Base-by-base conservation (phyloP, 768 basidiomycete genomes). In the Lactarius quietus region DNA sequence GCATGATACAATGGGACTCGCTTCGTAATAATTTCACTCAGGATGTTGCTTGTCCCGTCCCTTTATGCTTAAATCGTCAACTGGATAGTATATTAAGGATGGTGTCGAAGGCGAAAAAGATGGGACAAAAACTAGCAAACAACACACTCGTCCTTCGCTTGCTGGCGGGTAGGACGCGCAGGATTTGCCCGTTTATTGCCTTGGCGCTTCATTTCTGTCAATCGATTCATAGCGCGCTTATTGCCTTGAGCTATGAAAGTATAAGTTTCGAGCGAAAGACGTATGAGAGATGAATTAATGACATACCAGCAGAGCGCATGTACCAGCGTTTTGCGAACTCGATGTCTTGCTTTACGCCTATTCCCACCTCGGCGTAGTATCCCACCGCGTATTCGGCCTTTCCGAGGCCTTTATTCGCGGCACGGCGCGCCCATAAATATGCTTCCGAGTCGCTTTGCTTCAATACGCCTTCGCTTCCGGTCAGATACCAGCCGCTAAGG, bases 311-410 rank as follows among this genome's bases (percentile, higher is more conserved):
- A 39, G 97, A 95, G 51, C 97, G 86, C 93, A 98, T 97, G 76
- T 99, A 99, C 95, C 96, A 98, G 70, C 91, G 84, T 78, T 96
- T 98, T 23, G 97, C 95, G 75, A 95, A 89, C 66, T 98, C 96
- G 54, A 94, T 77, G 72, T 99, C 96, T 72, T 93, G 91, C 79
- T 96, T 96, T 74, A 96, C 89, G 36, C 97, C 97, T 70, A 99
- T 99, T 3, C 95, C 97, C 14, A 95, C 90, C 76, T 98, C 97
- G 0, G 94, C 93, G 75, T 98, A 99, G 76, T 98, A 97, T 29
- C 96, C 97, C 23, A 98, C 96, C 12, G 97, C 97, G 77, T 98
- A 99, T 76, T 99, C 97, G 0, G 97, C 97, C 76, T 97, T 98
- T 74, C 90, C 90, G 71, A 97, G 73, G 7, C 96, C 97, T 76